Percentiles rank a stretch among this genome's conserved stretches.
Evolutionary conservation across 805 yeast species (phyloP).

Genomic region (Starmerella gropengiesseri): DNA sequence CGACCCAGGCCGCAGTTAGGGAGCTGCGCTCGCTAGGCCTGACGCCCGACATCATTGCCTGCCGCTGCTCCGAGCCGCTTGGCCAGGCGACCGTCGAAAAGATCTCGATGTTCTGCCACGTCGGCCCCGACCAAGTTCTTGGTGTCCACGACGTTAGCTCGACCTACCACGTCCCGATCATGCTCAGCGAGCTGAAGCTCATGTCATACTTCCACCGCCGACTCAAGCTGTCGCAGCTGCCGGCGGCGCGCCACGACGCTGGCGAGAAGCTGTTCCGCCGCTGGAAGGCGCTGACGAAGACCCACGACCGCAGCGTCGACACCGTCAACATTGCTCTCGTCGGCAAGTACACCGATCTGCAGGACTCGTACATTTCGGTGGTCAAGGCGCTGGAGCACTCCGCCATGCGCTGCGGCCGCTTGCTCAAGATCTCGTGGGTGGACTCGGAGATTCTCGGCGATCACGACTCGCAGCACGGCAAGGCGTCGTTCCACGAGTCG

Average conservation of each 20-base stretch:
- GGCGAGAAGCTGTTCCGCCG: constrained; percentile 61
- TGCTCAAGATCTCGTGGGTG: constrained; percentile 86
- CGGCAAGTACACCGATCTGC: constrained; percentile 92
- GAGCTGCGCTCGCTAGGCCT: constrained; percentile 92
- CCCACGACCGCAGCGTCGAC: constrained; percentile 73
- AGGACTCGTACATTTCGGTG: constrained; percentile 90
- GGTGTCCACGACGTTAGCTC: constrained; percentile 96
- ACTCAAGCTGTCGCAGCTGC: constrained; percentile 45
- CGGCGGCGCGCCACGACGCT: constrained; percentile 42
- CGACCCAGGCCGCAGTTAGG: constrained; percentile 97
- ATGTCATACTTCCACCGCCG: constrained; percentile 58
- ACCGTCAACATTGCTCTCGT: constrained; percentile 90
- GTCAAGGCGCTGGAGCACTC: constrained; percentile 93
- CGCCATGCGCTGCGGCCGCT: constrained; percentile 77
- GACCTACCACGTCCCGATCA: constrained; percentile 91
- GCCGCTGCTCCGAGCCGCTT: constrained; percentile 81
- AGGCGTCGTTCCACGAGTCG: constrained; percentile 80
- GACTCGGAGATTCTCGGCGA: constrained; percentile 78
- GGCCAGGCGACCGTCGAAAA: constrained; percentile 81
- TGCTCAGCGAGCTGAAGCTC: constrained; percentile 78
- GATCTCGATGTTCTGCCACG: constrained; percentile 98
- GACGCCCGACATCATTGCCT: constrained; percentile 93
- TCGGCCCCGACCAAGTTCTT: constrained; percentile 93
- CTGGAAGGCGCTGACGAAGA: constrained; percentile 72
- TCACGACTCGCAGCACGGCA: constrained; percentile 53